A percentile compares a stretch with the other conserved stretches of the same genome.
phyloP scores from a whole-genome alignment of 1,284 basidiomycete species.

The Irpex sp. region DNA sequence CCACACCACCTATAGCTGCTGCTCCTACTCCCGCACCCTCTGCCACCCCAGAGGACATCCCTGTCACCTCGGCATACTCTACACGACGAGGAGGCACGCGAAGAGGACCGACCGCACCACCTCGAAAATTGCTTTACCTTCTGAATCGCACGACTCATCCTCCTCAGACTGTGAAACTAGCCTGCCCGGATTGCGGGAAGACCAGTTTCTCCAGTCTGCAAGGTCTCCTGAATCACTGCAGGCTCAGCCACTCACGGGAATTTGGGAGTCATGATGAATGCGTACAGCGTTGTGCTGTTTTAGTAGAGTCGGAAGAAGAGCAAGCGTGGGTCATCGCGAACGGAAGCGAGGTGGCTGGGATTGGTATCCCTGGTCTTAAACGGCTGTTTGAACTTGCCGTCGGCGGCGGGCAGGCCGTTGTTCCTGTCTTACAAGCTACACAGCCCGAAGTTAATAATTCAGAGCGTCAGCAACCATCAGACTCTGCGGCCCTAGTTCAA shows the following conservation, averaged over 20 bases:
- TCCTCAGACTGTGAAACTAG: slow-evolving; percentile 40
- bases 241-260: slow-evolving; percentile 58
- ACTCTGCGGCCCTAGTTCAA: not conserved
- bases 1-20: not conserved
- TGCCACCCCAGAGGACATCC: not conserved
- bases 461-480: not conserved
- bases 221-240: slow-evolving; percentile 71
- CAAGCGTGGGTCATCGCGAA: slow-evolving; percentile 41
- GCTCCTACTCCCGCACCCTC: slow-evolving; percentile 7
- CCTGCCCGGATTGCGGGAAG: slow-evolving; percentile 56
- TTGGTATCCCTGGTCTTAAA: slow-evolving; percentile 55
- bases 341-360: slow-evolving; percentile 52
- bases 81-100: slow-evolving; percentile 31
- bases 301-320: slow-evolving; percentile 30
- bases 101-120: slow-evolving; percentile 28
- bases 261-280: slow-evolving; percentile 75
- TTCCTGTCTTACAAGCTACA: slow-evolving; percentile 7
- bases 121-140: slow-evolving; percentile 40
- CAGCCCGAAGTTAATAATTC: slow-evolving; percentile 3
- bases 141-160: slow-evolving; percentile 30
- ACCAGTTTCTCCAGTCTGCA: slow-evolving; percentile 68
- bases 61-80: slow-evolving; percentile 4
- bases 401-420: slow-evolving; percentile 30
- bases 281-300: slow-evolving; percentile 56
- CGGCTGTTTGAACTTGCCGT: slow-evolving; percentile 69